Evolutionary conservation across 345 rosid species (phyloP).

Genomic region (Populus simonii): DNA sequence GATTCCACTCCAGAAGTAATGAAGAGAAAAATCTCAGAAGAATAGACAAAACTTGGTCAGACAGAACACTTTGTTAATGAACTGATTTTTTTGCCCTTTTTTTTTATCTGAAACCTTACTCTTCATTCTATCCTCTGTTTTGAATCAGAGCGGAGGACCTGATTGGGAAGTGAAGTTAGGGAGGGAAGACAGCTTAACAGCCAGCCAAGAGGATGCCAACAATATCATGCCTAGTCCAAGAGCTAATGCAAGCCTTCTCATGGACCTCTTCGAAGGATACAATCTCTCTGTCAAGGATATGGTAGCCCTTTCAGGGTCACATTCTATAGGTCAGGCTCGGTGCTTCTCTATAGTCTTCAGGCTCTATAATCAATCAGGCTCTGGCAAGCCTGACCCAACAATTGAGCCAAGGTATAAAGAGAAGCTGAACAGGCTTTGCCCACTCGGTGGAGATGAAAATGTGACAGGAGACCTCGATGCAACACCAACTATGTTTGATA

Average conservation of each 20-base stretch:
- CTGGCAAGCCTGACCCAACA: conserved; percentile 63
- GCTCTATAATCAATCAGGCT: conserved; percentile 89
- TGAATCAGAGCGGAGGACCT: conserved; percentile 76
- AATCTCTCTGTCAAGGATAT: conserved; percentile 70
- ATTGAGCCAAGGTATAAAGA: conserved; percentile 51
- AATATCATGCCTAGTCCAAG: conserved; percentile 88
- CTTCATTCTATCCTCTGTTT: neutral
- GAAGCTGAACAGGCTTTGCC: conserved; percentile 67
- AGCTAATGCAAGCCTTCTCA: conserved; percentile 62
- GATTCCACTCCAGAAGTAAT: neutral
- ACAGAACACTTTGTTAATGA: neutral
- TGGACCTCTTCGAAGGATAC: conserved; percentile 54
- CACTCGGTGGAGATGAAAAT: conserved; percentile 61
- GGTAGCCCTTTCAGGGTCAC: conserved; percentile 96
- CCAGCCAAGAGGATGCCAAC: conserved; percentile 67
- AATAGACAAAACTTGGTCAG: neutral
- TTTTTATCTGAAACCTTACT: neutral
- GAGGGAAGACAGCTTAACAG: conserved; percentile 71
- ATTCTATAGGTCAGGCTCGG: conserved; percentile 80
- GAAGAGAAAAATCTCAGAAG: neutral
- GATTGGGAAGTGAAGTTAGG: conserved; percentile 85
- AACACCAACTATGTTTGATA: conserved; percentile 63
- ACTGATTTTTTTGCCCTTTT: neutral
- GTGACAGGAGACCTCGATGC: conserved; percentile 70
- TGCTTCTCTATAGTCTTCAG: conserved; percentile 84